Evolutionary conservation across 129 eudicot species (phyloP).

Genomic region (Tanacetum coccineum): DNA sequence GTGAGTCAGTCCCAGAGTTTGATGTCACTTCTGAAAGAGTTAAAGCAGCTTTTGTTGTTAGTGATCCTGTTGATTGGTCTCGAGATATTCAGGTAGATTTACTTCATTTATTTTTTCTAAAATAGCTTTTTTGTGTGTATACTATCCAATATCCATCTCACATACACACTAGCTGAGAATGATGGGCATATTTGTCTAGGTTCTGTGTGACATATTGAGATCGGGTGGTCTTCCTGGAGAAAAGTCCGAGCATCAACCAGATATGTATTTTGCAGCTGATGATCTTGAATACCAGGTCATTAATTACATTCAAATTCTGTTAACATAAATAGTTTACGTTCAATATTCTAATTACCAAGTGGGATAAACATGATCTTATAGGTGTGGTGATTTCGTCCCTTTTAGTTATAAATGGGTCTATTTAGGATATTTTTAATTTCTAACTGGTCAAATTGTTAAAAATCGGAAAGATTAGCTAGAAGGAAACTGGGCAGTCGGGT

Average conservation of each 20-base stretch:
- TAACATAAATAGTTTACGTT: conserved; percentile 1
- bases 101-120: background rate
- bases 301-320: conserved; percentile 15
- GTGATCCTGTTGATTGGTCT: conserved; percentile 78
- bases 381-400: background rate
- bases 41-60: conserved; percentile 66
- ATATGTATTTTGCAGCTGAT: conserved; percentile 68
- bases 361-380: background rate
- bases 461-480: background rate
- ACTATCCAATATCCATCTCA: conserved; percentile 2
- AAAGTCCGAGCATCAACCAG: conserved; percentile 47
- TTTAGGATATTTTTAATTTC: background rate
- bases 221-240: conserved; percentile 65
- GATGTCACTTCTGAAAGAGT: conserved; percentile 39
- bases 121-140: background rate
- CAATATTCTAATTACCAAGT: conserved; percentile 3
- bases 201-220: conserved; percentile 62
- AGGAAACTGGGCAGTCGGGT: background rate
- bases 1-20: conserved; percentile 26
- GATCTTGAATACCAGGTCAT: conserved; percentile 72
- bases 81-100: conserved; percentile 66
- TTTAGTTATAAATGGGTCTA: background rate
- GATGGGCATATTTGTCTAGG: conserved; percentile 32
- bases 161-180: conserved; percentile 7
- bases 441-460: background rate